phyloP scores from a whole-genome alignment of 306 rosid genomes.

The Vigna nakashimae region DNA sequence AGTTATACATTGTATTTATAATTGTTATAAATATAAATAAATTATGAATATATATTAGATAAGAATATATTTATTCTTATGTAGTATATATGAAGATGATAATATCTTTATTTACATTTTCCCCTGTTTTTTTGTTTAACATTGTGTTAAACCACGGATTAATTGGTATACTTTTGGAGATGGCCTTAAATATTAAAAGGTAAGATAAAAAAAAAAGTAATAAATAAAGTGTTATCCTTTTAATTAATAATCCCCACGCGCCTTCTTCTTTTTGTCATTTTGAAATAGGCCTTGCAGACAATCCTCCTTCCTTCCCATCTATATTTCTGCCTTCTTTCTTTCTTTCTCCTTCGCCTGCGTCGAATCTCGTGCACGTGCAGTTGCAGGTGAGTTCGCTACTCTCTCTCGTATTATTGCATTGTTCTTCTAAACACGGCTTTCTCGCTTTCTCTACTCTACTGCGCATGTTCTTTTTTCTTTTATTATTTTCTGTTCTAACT shows the following conservation, averaged over 20 bases:
- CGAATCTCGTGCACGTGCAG: slow-evolving; percentile 41
- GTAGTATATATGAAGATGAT: too few species aligned
- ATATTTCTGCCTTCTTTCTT: background rate
- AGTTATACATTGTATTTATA: too few species aligned
- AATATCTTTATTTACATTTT: too few species aligned
- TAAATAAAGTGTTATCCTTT: background rate
- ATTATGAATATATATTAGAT: too few species aligned
- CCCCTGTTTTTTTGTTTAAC: too few species aligned
- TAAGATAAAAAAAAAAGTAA: background rate
- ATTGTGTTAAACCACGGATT: too few species aligned
- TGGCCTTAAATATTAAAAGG: too few species aligned
- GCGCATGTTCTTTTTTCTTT: background rate
- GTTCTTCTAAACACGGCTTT: slow-evolving; percentile 6
- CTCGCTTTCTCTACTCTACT: background rate
- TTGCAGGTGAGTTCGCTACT: slow-evolving; percentile 33
- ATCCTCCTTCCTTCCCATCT: slow-evolving; percentile 11
- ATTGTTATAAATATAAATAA: too few species aligned
- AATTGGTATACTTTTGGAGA: too few species aligned
- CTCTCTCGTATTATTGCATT: slow-evolving; percentile 9
- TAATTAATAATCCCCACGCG: slow-evolving; percentile 38
- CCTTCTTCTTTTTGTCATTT: slow-evolving; percentile 25
- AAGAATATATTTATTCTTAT: too few species aligned
- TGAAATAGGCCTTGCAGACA: slow-evolving; percentile 17
- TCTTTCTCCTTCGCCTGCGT: background rate
- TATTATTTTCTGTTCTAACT: background rate